These are phyloP conservation scores for Neoarthrinium moseri DNA, from an alignment of 2,329 filamentous ascomycete genomes.

Conservation along the genomic window DNA sequence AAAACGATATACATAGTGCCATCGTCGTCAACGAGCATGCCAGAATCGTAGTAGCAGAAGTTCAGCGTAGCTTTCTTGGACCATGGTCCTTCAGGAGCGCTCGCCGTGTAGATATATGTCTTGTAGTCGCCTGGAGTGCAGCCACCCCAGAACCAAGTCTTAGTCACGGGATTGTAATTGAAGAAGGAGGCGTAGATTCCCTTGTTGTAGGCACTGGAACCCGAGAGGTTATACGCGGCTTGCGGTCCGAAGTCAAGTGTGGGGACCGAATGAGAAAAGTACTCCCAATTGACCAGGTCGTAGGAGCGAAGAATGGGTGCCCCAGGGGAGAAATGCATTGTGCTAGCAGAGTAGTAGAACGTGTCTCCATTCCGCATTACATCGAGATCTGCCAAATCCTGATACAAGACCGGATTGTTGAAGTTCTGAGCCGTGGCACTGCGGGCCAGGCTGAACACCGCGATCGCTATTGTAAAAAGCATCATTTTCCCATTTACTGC, in stretches of 20 bases:
- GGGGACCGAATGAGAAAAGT: slow-evolving; percentile 43
- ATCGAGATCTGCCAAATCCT: slow-evolving; percentile 11
- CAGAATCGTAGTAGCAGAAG: slow-evolving; percentile 59
- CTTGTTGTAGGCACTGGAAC: slow-evolving; percentile 44
- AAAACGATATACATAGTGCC: slow-evolving; percentile 59
- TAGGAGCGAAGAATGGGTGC: slow-evolving; percentile 55
- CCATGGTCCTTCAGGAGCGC: slow-evolving; percentile 41
- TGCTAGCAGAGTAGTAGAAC: slow-evolving; percentile 54
- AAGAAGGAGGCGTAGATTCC: slow-evolving; percentile 58
- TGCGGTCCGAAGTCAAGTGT: slow-evolving; percentile 42
- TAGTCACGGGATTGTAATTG: slow-evolving; percentile 46
- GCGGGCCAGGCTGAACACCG: no score
- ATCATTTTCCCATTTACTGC: no score
- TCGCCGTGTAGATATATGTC: slow-evolving; percentile 53
- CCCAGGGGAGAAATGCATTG: slow-evolving; percentile 55
- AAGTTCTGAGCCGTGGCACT: no score
- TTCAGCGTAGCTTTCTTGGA: slow-evolving; percentile 29
- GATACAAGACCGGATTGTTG: slow-evolving; percentile 8
- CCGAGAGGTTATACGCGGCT: slow-evolving; percentile 45
- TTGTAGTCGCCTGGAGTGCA: slow-evolving; percentile 48
- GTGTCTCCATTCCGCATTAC: slow-evolving; percentile 48
- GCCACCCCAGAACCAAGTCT: slow-evolving; percentile 56
- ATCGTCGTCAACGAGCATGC: slow-evolving; percentile 55
- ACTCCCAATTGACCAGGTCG: slow-evolving; percentile 53
- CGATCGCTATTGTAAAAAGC: no score